These are phyloP conservation scores for Fusarium setosum DNA, from an alignment of 2,329 filamentous ascomycete species.

Conservation along the genomic window DNA sequence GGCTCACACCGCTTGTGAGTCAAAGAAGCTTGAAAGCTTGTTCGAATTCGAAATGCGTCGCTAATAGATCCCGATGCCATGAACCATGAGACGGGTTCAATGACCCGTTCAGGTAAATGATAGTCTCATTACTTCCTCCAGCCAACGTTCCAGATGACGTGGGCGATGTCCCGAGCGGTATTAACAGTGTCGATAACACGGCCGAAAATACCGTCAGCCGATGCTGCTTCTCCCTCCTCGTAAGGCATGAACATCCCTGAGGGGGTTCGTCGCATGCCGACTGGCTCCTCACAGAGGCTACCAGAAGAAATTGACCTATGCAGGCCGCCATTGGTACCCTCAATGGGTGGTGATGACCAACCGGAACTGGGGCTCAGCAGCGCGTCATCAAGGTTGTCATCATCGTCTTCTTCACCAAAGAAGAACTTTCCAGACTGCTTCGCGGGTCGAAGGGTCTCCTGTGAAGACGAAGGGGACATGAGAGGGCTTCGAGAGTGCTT, in stretches of 20 bases:
- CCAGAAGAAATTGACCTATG: slow-evolving; percentile 61
- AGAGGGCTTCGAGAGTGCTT: slow-evolving; percentile 68
- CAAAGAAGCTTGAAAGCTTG: slow-evolving; percentile 32
- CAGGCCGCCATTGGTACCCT: slow-evolving; percentile 46
- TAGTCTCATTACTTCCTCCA: slow-evolving; percentile 63
- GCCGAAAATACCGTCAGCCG: slow-evolving; percentile 76
- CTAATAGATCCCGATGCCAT: slow-evolving; percentile 21
- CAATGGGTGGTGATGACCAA: slow-evolving; percentile 47
- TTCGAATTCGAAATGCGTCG: slow-evolving; percentile 27
- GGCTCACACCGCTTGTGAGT: slow-evolving; percentile 30
- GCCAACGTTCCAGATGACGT: slow-evolving; percentile 79
- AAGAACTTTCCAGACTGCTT: slow-evolving; percentile 73
- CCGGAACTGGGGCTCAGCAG: slow-evolving; percentile 44
- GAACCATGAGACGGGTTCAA: slow-evolving; percentile 8
- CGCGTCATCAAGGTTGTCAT: slow-evolving; percentile 61
- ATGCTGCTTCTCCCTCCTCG: slow-evolving; percentile 75
- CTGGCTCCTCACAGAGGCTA: slow-evolving; percentile 62
- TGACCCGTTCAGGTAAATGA: background rate
- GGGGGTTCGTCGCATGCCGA: slow-evolving; percentile 79
- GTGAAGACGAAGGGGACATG: slow-evolving; percentile 80
- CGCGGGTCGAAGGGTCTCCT: slow-evolving; percentile 82
- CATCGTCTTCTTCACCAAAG: slow-evolving; percentile 69
- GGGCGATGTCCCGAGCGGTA: slow-evolving; percentile 76
- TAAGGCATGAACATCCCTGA: slow-evolving; percentile 95
- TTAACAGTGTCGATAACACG: slow-evolving; percentile 85